Conservation (phyloP, 352 stramenopile species). For the Phytopythium boreale region DNA sequence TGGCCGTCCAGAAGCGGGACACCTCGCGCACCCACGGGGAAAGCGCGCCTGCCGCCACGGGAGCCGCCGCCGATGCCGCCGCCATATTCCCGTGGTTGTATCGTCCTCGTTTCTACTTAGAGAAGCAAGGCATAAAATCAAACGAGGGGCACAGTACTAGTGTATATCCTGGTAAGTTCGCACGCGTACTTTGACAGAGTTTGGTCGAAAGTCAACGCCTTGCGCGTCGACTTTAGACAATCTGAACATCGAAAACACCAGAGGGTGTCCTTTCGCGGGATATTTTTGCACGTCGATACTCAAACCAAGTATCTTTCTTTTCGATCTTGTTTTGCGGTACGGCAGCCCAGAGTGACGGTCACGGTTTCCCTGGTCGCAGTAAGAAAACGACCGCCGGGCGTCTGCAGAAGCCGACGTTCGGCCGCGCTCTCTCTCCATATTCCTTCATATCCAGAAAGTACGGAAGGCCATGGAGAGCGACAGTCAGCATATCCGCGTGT, state of each 20-base stretch:
- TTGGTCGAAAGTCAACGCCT: too few species aligned
- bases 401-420: too few species aligned
- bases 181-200: too few species aligned
- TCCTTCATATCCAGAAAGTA: too few species aligned
- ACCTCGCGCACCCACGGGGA: conserved; percentile 24
- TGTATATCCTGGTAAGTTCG: too few species aligned
- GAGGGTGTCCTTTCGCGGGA: background rate
- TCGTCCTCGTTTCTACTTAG: too few species aligned
- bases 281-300: background rate
- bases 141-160: too few species aligned
- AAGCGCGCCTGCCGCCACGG: conserved; percentile 6
- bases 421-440: too few species aligned
- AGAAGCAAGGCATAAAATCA: too few species aligned
- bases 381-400: background rate
- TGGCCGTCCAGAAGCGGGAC: conserved; percentile 40
- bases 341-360: background rate
- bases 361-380: background rate
- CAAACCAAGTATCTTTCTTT: background rate
- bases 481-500: conserved; percentile 50
- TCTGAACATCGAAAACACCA: background rate
- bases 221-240: too few species aligned
- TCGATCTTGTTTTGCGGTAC: background rate
- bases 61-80: background rate
- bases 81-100: background rate
- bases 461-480: conserved; percentile 27